Conservation (phyloP, 1,139 yeast species). For the Saccharomycopsis crataegensis region DNA sequence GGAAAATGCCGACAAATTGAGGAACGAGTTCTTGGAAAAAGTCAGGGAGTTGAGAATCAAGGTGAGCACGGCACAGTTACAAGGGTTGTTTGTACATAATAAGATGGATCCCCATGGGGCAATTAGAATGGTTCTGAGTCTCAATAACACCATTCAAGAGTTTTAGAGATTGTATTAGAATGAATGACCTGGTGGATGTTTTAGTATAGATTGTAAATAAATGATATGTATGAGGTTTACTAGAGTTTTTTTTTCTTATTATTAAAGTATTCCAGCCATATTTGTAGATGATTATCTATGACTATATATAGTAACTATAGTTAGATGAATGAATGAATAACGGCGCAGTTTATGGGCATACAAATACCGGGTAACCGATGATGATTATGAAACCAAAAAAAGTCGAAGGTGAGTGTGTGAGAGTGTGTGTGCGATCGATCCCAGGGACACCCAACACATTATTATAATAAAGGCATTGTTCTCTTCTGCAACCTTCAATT, state of each 20-base stretch:
- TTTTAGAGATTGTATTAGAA: background rate
- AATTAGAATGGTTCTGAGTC: constrained; percentile 44
- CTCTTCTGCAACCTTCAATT: background rate
- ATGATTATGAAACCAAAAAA: too few species aligned
- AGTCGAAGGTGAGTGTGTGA: too few species aligned
- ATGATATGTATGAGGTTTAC: background rate
- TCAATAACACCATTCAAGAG: background rate
- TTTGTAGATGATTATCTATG: too few species aligned
- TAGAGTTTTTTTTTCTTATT: background rate
- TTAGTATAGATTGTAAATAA: background rate
- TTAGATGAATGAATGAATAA: too few species aligned
- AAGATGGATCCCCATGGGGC: constrained; percentile 80
- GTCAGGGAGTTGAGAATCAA: constrained; percentile 45
- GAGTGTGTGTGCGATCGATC: too few species aligned
- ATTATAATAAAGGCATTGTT: too few species aligned
- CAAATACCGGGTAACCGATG: too few species aligned
- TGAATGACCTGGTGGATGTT: background rate
- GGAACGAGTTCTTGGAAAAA: constrained; percentile 49
- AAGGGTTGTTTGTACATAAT: constrained; percentile 90
- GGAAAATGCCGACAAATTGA: constrained; percentile 56
- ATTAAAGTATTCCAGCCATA: background rate
- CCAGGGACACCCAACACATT: too few species aligned
- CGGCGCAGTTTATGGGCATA: too few species aligned
- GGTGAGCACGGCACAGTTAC: constrained; percentile 89
- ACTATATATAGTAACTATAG: too few species aligned